Conservation (phyloP, 352 stramenopile genomes). For the Phytophthora multivora region DNA sequence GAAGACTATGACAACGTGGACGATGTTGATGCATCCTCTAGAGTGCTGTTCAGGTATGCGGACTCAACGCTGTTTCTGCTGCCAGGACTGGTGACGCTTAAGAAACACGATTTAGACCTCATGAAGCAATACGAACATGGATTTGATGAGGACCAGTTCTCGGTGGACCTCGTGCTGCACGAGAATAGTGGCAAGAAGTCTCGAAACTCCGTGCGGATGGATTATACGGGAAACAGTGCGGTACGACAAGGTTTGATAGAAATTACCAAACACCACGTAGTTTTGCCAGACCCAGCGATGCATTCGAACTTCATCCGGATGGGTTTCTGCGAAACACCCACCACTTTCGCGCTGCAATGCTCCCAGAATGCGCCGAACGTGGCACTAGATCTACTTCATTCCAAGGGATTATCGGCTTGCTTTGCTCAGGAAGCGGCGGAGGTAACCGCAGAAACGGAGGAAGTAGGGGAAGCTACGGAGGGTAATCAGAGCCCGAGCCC, state of each 20-base stretch:
- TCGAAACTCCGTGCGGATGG: constrained; percentile 50
- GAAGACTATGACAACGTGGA: constrained; percentile 74
- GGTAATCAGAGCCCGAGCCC: constrained; percentile 21
- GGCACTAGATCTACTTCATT: constrained; percentile 77
- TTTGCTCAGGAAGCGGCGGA: constrained; percentile 45
- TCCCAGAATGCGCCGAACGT: constrained; percentile 81
- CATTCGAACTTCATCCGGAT: constrained; percentile 85
- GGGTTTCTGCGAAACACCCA: constrained; percentile 73
- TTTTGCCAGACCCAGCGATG: constrained; percentile 77
- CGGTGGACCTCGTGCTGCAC: constrained; percentile 77
- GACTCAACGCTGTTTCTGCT: constrained; percentile 83
- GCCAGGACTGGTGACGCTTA: constrained; percentile 71
- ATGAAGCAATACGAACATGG: constrained; percentile 88
- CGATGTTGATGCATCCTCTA: constrained; percentile 60
- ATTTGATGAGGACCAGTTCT: constrained; percentile 85
- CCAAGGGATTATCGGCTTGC: constrained; percentile 55
- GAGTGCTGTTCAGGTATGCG: constrained; percentile 78
- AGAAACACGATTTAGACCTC: constrained; percentile 76
- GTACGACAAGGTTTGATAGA: constrained; percentile 76
- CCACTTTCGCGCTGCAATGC: constrained; percentile 79
- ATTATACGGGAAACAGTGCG: constrained; percentile 72
- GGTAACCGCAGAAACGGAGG: constrained; percentile 22
- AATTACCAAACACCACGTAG: constrained; percentile 81
- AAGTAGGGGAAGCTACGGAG: constrained; percentile 8
- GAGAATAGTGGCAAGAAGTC: constrained; percentile 48